Evolutionary conservation across 768 basidiomycete genomes (phyloP).

Genomic region (Lentinula raphanica): DNA sequence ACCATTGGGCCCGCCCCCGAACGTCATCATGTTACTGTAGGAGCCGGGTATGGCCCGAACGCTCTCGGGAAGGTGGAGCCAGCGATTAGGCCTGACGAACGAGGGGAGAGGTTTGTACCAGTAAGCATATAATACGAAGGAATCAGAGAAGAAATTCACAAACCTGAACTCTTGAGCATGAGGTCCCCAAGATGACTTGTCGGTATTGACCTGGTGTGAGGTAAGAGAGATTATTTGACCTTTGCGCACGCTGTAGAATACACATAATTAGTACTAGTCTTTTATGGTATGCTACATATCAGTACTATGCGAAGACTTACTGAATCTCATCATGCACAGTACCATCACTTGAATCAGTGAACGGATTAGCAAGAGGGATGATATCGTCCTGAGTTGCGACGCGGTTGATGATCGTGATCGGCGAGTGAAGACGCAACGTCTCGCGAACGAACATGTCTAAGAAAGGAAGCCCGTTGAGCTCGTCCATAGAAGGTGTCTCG

Average conservation of each 20-base stretch:
- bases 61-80: conserved; percentile 42
- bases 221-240: conserved; percentile 44
- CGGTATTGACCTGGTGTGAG: conserved; percentile 46
- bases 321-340: conserved; percentile 30
- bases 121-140: background rate
- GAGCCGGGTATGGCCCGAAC: conserved; percentile 48
- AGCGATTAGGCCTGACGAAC: conserved; percentile 71
- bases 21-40: conserved; percentile 54
- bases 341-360: conserved; percentile 40
- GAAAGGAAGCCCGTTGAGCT: conserved; percentile 59
- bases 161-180: conserved; percentile 59
- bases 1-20: conserved; percentile 57
- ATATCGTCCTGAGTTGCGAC: conserved; percentile 48
- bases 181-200: conserved; percentile 53
- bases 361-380: conserved; percentile 42
- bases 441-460: conserved; percentile 64
- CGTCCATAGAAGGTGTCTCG: conserved; percentile 65
- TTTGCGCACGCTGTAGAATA: conserved; percentile 32
- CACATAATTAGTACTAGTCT: background rate
- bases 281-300: background rate
- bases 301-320: conserved; percentile 23
- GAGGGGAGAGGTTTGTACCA: background rate
- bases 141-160: conserved; percentile 6
- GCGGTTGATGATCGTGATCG: conserved; percentile 39
- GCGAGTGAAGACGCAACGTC: conserved; percentile 50